Evolutionary conservation across 2,329 filamentous ascomycete species (phyloP), one percentile per base, ranked within the genome.

Genomic region (Pyrenochaeta sp.): DNA sequence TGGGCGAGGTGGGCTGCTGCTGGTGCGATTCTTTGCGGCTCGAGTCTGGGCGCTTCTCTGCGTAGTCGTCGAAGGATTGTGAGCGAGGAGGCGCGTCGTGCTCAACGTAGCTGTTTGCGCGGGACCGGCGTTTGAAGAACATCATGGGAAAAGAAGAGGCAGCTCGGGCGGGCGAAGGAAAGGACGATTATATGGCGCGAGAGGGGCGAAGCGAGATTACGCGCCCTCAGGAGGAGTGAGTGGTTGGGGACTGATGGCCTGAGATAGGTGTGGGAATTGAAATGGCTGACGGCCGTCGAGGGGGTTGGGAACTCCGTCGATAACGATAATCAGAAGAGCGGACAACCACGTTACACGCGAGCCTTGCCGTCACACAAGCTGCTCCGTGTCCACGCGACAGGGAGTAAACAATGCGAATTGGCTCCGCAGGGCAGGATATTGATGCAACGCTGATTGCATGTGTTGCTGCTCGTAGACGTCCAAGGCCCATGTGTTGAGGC

Each of bases 61-160:
- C 71, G 65, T 77, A 76, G 56, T 80, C 76, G 72, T 78, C 74
- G 64, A 77, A 75, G 53, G 72, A 76, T 53, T 75, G 70, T 24
- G 68, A 65, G 76, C 80, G 78, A 25, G 75, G 76, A 45, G 76
- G 74, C 52, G 76, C 69, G 73, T 80, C 77, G 72, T 77, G 73
- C 65, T 83, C 81, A 63, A 83, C 77, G 79, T 83, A 83, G 67
- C 75, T 79, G 67, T 82, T 80, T 55, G 75, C 75, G 43, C 78
- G 73, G 52, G 79, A 81, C 59, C 81, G 77, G 63, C 81, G 80
- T 72, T 82, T 83, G 80, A 82, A 82, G 78, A 83, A 79, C 72
- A 82, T 81, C 73, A 78, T 73, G 72, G 54, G 54, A 44, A 64
- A 62, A 60, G 54, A 62, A 60, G 52, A 60, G 59, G 62, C 50